Conservation (phyloP, 305 asterid species). For the Ilex paraguariensis region DNA sequence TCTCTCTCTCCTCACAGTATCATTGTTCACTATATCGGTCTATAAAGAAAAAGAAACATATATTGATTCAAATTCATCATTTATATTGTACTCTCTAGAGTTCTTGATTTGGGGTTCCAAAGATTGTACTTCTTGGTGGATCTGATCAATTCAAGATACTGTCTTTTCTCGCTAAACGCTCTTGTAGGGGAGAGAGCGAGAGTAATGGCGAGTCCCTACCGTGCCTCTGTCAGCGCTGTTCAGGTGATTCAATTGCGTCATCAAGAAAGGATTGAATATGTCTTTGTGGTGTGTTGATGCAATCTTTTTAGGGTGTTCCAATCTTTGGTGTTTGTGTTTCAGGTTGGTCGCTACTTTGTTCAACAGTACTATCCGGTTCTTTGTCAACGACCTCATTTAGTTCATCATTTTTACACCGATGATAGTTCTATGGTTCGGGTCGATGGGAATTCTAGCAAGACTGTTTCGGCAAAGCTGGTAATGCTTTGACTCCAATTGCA, state of each 20-base stretch:
- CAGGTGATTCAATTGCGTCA: conserved; percentile 17
- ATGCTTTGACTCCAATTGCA: background rate
- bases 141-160: no score
- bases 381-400: conserved; percentile 56
- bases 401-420: conserved; percentile 77
- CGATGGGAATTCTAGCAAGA: conserved; percentile 31
- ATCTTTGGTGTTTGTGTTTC: background rate
- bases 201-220: conserved; percentile 25
- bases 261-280: background rate
- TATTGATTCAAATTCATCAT: no score
- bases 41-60: no score
- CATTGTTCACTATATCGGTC: no score
- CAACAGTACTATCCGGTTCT: conserved; percentile 77
- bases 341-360: conserved; percentile 90
- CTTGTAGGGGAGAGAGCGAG: background rate
- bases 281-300: background rate
- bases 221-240: conserved; percentile 20
- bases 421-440: conserved; percentile 53
- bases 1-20: no score
- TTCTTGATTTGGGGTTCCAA: no score
- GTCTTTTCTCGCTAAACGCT: no score
- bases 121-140: no score
- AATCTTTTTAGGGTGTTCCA: background rate
- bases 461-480: conserved; percentile 39
- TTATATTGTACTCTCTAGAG: no score